Evolutionary conservation across 2,329 filamentous ascomycete genomes (phyloP).

Genomic region (Hymenoscyphus fraxineus): DNA sequence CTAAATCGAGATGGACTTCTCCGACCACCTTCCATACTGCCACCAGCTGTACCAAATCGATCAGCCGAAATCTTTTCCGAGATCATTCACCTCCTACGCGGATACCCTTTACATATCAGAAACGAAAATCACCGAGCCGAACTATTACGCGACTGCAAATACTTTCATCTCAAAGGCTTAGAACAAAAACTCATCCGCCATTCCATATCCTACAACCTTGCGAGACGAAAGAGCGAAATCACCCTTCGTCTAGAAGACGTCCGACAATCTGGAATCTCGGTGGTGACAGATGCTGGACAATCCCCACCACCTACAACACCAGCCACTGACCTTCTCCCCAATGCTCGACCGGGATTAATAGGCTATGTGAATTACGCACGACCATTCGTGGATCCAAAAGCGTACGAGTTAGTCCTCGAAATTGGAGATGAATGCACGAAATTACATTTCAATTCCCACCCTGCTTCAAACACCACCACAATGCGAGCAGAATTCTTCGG

Average conservation of each 20-base stretch:
- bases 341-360: constrained; percentile 18
- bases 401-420: constrained; percentile 75
- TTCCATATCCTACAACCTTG: constrained; percentile 69
- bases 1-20: constrained; percentile 74
- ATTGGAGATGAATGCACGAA: constrained; percentile 65
- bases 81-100: constrained; percentile 74
- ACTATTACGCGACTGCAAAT: constrained; percentile 80
- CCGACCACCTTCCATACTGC: constrained; percentile 80
- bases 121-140: constrained; percentile 72
- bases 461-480: constrained; percentile 21
- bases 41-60: constrained; percentile 75
- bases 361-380: constrained; percentile 76
- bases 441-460: constrained; percentile 44
- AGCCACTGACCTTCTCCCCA: constrained; percentile 22
- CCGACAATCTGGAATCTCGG: constrained; percentile 77
- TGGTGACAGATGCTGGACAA: constrained; percentile 47
- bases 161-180: constrained; percentile 87
- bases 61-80: constrained; percentile 83
- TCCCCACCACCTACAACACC: constrained; percentile 25
- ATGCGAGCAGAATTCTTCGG: constrained; percentile 71
- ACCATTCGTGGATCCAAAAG: constrained; percentile 75
- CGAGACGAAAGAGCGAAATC: constrained; percentile 68
- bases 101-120: constrained; percentile 76
- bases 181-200: constrained; percentile 85
- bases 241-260: constrained; percentile 77